Evolutionary conservation across 139 green algal species (phyloP).

Genomic region (Ostreobium quekettii): DNA sequence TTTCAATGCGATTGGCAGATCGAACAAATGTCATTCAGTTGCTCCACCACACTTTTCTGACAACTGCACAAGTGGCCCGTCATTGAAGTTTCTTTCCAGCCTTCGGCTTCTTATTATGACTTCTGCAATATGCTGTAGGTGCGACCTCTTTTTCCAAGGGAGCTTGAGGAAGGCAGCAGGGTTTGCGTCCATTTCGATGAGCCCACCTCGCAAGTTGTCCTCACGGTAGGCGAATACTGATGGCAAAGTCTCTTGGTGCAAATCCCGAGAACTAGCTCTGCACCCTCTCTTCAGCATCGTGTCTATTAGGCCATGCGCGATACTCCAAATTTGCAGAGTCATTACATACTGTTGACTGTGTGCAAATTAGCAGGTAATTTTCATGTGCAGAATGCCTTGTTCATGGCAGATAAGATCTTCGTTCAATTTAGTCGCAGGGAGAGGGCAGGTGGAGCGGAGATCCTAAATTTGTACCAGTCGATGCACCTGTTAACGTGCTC

Average conservation of each 20-base stretch:
- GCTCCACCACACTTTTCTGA: too few relatives aligned
- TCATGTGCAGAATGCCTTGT: not conserved
- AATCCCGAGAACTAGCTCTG: not conserved
- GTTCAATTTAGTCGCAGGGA: not conserved
- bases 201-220: conserved; percentile 46
- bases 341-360: conserved; percentile 6
- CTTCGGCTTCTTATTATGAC: too few relatives aligned
- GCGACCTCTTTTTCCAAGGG: conserved; percentile 43
- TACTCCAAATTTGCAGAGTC: not conserved
- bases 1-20: too few relatives aligned
- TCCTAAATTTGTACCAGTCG: too few relatives aligned
- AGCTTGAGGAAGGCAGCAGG: conserved; percentile 39
- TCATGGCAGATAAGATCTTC: not conserved
- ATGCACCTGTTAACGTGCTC: not conserved
- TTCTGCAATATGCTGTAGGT: too few relatives aligned
- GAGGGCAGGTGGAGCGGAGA: too few relatives aligned
- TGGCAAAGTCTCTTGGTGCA: not conserved
- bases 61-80: too few relatives aligned
- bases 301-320: not conserved
- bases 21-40: too few relatives aligned
- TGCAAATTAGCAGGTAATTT: not conserved
- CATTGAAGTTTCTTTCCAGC: too few relatives aligned
- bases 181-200: conserved; percentile 57
- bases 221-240: conserved; percentile 33
- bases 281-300: not conserved